Evolutionary conservation across 495 filamentous ascomycete genomes (phyloP).

Genomic region (Tirmania nivea): DNA sequence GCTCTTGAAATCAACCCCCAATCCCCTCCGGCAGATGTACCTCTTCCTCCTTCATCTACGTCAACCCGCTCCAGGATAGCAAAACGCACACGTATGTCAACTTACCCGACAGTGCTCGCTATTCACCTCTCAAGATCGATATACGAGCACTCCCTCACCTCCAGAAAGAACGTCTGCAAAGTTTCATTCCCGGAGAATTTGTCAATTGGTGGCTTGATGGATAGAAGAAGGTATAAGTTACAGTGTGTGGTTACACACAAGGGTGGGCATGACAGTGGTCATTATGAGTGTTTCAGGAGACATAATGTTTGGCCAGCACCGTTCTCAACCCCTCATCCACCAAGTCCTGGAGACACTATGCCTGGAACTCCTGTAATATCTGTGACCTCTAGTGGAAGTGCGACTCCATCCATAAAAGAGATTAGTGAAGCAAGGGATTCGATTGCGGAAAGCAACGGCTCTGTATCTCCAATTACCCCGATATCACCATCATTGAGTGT

Average conservation of each 20-base stretch:
- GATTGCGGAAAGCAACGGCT: neutral
- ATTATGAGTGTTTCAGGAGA: conserved; percentile 93
- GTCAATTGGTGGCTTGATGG: conserved; percentile 55
- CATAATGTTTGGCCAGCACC: conserved; percentile 49
- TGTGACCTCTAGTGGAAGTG: conserved; percentile 10
- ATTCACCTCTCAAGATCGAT: conserved; percentile 88
- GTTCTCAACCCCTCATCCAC: conserved; percentile 43
- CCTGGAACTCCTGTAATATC: conserved; percentile 19
- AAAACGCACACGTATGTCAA: conserved; percentile 61
- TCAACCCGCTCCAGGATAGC: conserved; percentile 69
- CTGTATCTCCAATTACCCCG: neutral
- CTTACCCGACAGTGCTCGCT: conserved; percentile 70
- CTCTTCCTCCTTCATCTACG: conserved; percentile 46
- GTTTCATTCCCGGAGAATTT: conserved; percentile 75
- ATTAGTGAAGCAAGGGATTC: neutral
- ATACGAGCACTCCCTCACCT: conserved; percentile 47
- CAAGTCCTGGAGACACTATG: conserved; percentile 34
- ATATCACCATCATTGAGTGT: neutral
- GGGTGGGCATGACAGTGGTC: conserved; percentile 84
- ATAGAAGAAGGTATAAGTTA: conserved; percentile 60
- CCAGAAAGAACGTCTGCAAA: conserved; percentile 83
- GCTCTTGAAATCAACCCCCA: conserved; percentile 64
- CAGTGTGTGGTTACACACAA: conserved; percentile 82
- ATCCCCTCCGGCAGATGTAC: conserved; percentile 42
- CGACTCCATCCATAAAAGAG: neutral